Percentiles rank a stretch among this genome's conserved stretches.
Conservation (phyloP, 129 eudicot species). For the Ambrosia trifida region DNA sequence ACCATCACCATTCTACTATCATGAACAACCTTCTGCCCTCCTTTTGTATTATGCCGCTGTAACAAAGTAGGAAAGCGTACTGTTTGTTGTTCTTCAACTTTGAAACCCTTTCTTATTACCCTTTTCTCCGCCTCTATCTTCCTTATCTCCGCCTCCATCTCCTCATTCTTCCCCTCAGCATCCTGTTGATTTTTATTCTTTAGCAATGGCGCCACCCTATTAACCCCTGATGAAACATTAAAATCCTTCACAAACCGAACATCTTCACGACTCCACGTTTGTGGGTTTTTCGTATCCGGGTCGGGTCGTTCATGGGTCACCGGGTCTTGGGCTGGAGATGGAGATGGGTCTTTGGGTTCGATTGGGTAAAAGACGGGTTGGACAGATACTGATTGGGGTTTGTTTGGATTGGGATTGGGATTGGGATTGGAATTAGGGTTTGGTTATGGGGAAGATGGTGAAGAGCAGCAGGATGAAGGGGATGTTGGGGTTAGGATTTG, state of each 20-base stretch:
- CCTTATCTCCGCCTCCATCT: slow-evolving; percentile 57
- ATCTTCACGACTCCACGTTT: slow-evolving; percentile 68
- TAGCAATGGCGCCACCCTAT: slow-evolving; percentile 78
- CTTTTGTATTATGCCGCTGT: slow-evolving; percentile 32
- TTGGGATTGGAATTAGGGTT: slow-evolving; percentile 20
- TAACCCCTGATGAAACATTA: slow-evolving; percentile 30
- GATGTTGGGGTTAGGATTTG: too few species aligned
- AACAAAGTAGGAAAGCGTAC: slow-evolving; percentile 70
- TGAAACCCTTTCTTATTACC: slow-evolving; percentile 38
- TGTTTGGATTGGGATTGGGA: slow-evolving; percentile 7
- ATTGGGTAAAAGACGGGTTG: slow-evolving; percentile 67
- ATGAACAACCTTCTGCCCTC: slow-evolving; percentile 49
- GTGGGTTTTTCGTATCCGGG: background rate
- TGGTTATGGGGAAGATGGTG: slow-evolving; percentile 29
- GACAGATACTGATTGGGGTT: slow-evolving; percentile 33
- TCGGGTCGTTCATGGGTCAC: slow-evolving; percentile 18
- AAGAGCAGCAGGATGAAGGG: slow-evolving; percentile 44
- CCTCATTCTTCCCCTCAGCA: slow-evolving; percentile 34
- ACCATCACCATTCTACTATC: too few species aligned
- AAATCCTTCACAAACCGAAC: slow-evolving; percentile 62
- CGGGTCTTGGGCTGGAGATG: too few species aligned
- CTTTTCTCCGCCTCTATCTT: slow-evolving; percentile 47
- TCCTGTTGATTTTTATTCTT: slow-evolving; percentile 41
- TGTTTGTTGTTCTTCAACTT: slow-evolving; percentile 52
- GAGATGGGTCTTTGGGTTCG: slow-evolving; percentile 52